Conservation (phyloP, 176 grass and related monocot species). For the Eleusine coracana region DNA sequence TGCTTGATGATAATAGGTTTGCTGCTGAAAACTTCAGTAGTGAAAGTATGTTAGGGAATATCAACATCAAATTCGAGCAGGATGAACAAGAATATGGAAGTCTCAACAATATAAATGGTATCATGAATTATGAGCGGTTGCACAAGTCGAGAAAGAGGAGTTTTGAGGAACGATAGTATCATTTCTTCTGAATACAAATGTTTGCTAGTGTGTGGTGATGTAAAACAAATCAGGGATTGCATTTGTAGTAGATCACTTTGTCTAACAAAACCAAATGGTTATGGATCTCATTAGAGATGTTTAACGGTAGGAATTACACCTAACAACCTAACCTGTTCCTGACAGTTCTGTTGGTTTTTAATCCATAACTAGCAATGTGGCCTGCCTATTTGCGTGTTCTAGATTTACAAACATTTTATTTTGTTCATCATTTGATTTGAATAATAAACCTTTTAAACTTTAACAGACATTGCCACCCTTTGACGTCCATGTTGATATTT, state of each 20-base stretch:
- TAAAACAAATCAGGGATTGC: not conserved
- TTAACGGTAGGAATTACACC: not conserved
- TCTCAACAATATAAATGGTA: not conserved
- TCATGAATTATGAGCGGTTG: conserved; percentile 30
- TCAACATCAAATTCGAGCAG: conserved; percentile 22
- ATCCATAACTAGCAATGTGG: too few relatives aligned
- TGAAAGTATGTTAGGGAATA: conserved; percentile 26
- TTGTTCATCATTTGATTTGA: too few relatives aligned
- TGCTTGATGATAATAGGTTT: conserved; percentile 30
- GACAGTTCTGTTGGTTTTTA: too few relatives aligned
- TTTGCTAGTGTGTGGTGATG: not conserved
- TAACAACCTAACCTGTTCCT: not conserved
- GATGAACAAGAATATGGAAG: conserved; percentile 30
- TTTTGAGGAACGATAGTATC: conserved; percentile 28
- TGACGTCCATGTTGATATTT: too few relatives aligned
- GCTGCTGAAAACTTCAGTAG: conserved; percentile 37
- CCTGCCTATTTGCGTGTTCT: too few relatives aligned
- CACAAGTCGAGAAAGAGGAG: conserved; percentile 50
- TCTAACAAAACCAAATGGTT: not conserved
- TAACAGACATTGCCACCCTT: too few relatives aligned
- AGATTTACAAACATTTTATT: too few relatives aligned
- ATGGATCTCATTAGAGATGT: not conserved
- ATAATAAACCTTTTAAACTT: too few relatives aligned
- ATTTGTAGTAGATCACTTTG: not conserved
- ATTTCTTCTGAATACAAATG: not conserved